phyloP scores from a whole-genome alignment of 1,284 basidiomycete genomes.

The Marasmius tenuissimus region DNA sequence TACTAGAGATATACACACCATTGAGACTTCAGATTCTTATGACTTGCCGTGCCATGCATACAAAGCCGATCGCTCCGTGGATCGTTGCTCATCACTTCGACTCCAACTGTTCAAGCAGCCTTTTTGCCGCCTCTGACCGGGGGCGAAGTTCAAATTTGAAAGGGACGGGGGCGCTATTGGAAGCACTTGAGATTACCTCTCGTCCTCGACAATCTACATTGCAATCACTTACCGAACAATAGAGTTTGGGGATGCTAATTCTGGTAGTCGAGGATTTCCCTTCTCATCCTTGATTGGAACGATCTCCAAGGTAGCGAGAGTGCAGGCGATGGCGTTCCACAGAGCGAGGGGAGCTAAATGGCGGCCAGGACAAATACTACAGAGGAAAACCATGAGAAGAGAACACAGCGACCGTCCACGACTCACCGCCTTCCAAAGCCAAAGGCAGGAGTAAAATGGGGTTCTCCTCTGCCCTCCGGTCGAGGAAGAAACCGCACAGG shows the following conservation, averaged over 20 bases:
- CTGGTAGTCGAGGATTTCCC: neutral
- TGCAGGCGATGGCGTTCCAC: neutral
- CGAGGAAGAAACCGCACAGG: neutral
- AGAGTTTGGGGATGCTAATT: neutral
- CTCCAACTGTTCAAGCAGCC: neutral
- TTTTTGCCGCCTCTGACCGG: neutral
- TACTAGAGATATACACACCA: no score
- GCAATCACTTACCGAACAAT: neutral
- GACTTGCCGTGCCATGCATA: no score
- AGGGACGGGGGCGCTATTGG: neutral
- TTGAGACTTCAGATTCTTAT: no score
- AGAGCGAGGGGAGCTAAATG: neutral
- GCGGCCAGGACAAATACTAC: neutral
- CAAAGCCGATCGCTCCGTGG: no score
- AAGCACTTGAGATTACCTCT: neutral
- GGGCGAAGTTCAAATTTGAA: neutral
- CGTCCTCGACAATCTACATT: no score
- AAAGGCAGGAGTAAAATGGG: neutral
- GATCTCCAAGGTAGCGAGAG: neutral
- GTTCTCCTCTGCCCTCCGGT: constrained; percentile 4
- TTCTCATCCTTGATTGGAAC: neutral
- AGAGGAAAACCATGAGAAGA: neutral
- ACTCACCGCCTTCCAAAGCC: constrained; percentile 6
- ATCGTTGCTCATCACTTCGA: no score
- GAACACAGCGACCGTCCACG: neutral